Percentiles rank a stretch among this genome's conserved stretches.
Conservation (phyloP, 73 alveolate species). For the Stentor coeruleus region DNA sequence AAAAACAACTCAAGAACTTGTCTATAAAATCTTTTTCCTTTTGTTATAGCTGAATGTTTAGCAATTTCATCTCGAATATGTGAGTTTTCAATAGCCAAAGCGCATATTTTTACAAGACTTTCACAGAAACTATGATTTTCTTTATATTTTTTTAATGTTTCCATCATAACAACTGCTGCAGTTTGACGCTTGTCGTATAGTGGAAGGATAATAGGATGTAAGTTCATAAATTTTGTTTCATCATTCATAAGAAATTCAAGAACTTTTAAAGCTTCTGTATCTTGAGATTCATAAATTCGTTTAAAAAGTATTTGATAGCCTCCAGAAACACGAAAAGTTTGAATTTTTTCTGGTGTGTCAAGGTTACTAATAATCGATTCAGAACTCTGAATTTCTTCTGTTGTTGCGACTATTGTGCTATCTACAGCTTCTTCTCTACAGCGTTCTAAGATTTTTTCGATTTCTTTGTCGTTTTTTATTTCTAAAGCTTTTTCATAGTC, state of each 20-base stretch:
- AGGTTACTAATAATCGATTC: conserved; percentile 21
- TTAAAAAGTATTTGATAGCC: conserved; percentile 14
- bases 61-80: conserved; percentile 6
- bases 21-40: conserved; percentile 1
- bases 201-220: not conserved
- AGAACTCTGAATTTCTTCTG: conserved; percentile 17
- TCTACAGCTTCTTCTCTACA: conserved; percentile 47
- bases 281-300: conserved; percentile 5
- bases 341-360: not conserved
- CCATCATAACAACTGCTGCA: not conserved
- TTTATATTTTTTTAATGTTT: not conserved
- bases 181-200: conserved; percentile 2
- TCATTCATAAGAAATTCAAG: conserved; percentile 2
- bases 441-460: conserved; percentile 39
- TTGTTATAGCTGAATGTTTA: conserved; percentile 10
- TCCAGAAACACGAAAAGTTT: not conserved
- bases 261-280: not conserved
- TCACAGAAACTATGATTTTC: not conserved
- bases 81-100: not conserved
- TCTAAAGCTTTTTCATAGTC: conserved; percentile 84
- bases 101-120: not conserved
- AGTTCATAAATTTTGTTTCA: not conserved
- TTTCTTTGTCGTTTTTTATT: conserved; percentile 40
- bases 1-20: not conserved
- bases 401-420: conserved; percentile 33